phyloP scores from a whole-genome alignment of 805 yeast genomes.

The Alloascoidea hylecoeti region DNA sequence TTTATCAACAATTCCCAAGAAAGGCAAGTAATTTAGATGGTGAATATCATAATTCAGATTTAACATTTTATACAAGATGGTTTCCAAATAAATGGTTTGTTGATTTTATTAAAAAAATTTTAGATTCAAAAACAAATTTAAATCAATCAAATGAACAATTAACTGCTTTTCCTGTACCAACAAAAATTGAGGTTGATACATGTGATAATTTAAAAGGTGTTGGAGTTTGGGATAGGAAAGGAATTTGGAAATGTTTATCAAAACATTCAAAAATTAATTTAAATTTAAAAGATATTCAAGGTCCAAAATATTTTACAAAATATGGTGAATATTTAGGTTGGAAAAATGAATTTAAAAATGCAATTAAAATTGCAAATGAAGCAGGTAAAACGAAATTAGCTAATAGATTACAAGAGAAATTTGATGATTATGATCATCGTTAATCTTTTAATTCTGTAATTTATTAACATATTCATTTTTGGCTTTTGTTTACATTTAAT shows the following conservation, averaged over 20 bases:
- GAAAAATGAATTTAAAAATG: neutral
- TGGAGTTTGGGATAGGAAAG: constrained; percentile 1
- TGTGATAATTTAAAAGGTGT: neutral
- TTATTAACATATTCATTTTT: too few relatives aligned
- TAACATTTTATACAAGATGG: neutral
- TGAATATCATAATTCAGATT: neutral
- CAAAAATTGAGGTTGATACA: neutral
- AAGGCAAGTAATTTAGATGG: neutral
- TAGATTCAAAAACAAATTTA: neutral
- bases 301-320: neutral
- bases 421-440: too few relatives aligned
- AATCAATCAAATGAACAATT: neutral
- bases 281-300: neutral
- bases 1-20: neutral
- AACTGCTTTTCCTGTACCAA: neutral
- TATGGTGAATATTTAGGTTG: neutral
- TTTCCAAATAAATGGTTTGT: neutral
- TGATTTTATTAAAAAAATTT: neutral
- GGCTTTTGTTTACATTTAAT: too few relatives aligned
- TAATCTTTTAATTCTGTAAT: too few relatives aligned
- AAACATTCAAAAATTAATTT: neutral
- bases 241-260: constrained; percentile 1
- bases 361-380: neutral
- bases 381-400: too few relatives aligned
- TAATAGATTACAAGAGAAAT: too few relatives aligned